These are phyloP conservation scores for Cytospora mali DNA, from an alignment of 2,329 filamentous ascomycete genomes.

Conservation along the genomic window DNA sequence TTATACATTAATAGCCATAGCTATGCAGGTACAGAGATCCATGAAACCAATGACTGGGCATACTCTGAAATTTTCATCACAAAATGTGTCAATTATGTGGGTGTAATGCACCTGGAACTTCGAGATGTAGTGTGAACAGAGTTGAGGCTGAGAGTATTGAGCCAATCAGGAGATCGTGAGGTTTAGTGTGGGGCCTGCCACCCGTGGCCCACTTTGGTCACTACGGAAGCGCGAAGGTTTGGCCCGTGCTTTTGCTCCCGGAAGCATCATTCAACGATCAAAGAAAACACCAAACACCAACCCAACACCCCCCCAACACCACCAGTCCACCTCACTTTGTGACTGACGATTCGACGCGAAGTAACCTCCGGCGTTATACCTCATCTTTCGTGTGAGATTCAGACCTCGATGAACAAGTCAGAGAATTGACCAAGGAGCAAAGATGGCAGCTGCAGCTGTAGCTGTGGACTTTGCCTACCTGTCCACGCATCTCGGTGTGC, in stretches of 20 bases:
- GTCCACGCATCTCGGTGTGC: slow-evolving; percentile 70
- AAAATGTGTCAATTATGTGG: too few relatives aligned
- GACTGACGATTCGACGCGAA: neutral
- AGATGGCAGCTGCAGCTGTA: slow-evolving; percentile 58
- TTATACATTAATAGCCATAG: too few relatives aligned
- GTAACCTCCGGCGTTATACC: neutral
- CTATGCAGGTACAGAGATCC: too few relatives aligned
- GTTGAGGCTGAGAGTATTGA: neutral
- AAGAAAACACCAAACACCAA: slow-evolving; percentile 4
- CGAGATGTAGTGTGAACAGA: too few relatives aligned
- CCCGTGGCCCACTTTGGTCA: neutral
- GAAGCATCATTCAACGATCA: slow-evolving; percentile 13
- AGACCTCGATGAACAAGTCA: slow-evolving; percentile 23
- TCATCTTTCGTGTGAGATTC: neutral
- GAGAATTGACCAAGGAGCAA: slow-evolving; percentile 32
- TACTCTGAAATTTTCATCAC: too few relatives aligned
- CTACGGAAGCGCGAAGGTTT: neutral
- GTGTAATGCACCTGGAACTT: too few relatives aligned
- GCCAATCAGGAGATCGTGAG: neutral
- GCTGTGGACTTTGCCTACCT: slow-evolving; percentile 71
- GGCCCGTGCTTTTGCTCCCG: slow-evolving; percentile 21
- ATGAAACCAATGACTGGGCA: too few relatives aligned
- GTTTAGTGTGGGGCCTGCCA: neutral
- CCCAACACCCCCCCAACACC: neutral
- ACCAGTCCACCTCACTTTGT: neutral